These are phyloP conservation scores for Ziziphus jujuba DNA, from an alignment of 306 rosid species.

Conservation along the genomic window DNA sequence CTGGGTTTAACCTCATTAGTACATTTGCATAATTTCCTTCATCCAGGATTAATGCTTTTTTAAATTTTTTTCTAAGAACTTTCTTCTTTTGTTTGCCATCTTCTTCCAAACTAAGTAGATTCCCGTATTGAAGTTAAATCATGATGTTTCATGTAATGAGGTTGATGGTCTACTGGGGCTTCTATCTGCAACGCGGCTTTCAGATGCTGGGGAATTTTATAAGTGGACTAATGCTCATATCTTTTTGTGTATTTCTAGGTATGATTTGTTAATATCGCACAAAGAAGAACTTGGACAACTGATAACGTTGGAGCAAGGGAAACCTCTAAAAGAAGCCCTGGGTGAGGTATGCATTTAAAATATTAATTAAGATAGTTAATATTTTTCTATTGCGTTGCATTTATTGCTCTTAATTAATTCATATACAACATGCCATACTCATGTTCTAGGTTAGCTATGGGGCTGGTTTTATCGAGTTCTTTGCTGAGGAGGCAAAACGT, in stretches of 20 bases:
- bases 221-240: slow-evolving; percentile 13
- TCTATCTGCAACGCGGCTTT: slow-evolving; percentile 11
- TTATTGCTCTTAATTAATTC: slow-evolving; percentile 14
- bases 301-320: slow-evolving; percentile 97
- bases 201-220: slow-evolving; percentile 7
- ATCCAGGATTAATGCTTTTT: neutral
- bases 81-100: neutral
- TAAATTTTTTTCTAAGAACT: neutral
- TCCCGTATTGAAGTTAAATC: neutral
- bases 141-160: neutral
- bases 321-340: slow-evolving; percentile 84
- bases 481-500: slow-evolving; percentile 92
- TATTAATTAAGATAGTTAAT: slow-evolving; percentile 22
- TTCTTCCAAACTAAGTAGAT: neutral
- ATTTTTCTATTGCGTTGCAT: neutral
- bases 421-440: slow-evolving; percentile 17
- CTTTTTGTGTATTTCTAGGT: slow-evolving; percentile 52
- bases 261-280: slow-evolving; percentile 67
- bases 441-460: slow-evolving; percentile 65
- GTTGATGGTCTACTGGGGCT: slow-evolving; percentile 9
- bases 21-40: neutral
- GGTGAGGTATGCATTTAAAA: slow-evolving; percentile 66
- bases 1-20: neutral
- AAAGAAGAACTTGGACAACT: slow-evolving; percentile 88
- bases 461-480: slow-evolving; percentile 86